These are phyloP conservation scores for Pisolithus sp. DNA, from an alignment of 768 basidiomycete genomes.

Conservation along the genomic window DNA sequence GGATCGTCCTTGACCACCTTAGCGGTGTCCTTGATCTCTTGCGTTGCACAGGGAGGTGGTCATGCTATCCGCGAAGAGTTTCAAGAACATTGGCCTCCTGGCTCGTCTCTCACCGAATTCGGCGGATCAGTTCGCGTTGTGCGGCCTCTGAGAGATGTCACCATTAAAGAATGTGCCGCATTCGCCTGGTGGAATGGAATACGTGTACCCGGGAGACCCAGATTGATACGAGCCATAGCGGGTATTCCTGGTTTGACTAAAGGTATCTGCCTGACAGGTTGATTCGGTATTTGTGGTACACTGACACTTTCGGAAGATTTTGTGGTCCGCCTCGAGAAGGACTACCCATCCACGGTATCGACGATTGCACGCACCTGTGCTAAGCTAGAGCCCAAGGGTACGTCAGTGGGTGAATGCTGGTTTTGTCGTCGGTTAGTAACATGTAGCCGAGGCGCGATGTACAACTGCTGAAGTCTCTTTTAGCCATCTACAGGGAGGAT, in stretches of 20 bases:
- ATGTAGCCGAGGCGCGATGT: background rate
- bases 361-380: slow-evolving; percentile 75
- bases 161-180: slow-evolving; percentile 71
- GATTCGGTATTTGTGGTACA: background rate
- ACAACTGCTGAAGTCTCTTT: background rate
- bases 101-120: background rate
- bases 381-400: slow-evolving; percentile 65
- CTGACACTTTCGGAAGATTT: slow-evolving; percentile 46
- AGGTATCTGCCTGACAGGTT: slow-evolving; percentile 35
- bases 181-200: slow-evolving; percentile 73
- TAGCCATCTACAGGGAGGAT: slow-evolving; percentile 58
- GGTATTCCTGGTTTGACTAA: slow-evolving; percentile 64
- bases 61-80: slow-evolving; percentile 62
- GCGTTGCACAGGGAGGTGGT: slow-evolving; percentile 71
- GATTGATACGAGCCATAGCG: slow-evolving; percentile 39
- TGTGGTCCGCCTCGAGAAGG: slow-evolving; percentile 70
- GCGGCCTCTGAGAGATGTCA: slow-evolving; percentile 66
- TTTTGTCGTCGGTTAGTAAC: slow-evolving; percentile 56
- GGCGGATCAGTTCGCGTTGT: slow-evolving; percentile 34
- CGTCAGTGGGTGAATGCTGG: slow-evolving; percentile 42
- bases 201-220: slow-evolving; percentile 44
- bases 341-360: slow-evolving; percentile 84
- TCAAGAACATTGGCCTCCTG: slow-evolving; percentile 62
- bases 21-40: slow-evolving; percentile 67
- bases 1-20: slow-evolving; percentile 77